These are phyloP conservation scores for Rosa rugosa DNA, from an alignment of 306 rosid genomes.

Conservation along the genomic window DNA sequence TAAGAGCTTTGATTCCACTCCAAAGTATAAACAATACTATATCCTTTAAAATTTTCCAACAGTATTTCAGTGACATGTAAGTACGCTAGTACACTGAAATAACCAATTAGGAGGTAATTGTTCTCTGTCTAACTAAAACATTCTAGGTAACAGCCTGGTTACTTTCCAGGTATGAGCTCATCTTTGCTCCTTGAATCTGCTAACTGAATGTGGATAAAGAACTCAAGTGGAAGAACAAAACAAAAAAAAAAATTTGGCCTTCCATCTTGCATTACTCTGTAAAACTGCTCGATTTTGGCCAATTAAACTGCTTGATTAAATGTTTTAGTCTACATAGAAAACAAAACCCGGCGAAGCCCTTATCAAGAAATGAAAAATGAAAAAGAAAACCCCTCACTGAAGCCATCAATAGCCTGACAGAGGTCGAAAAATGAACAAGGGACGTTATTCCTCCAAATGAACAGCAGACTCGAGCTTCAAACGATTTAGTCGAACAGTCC, in stretches of 20 bases:
- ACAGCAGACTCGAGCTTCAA: conserved; percentile 65
- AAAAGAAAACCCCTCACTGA: neutral
- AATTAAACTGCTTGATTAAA: neutral
- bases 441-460: conserved; percentile 43
- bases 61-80: too few relatives aligned
- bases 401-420: neutral
- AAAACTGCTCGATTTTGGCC: neutral
- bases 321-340: neutral
- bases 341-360: neutral
- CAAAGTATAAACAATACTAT: too few relatives aligned
- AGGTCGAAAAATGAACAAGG: neutral
- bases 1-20: too few relatives aligned
- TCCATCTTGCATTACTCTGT: neutral
- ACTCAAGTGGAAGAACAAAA: neutral
- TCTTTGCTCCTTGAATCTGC: neutral
- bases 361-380: neutral
- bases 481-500: conserved; percentile 78
- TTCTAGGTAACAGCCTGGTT: too few relatives aligned
- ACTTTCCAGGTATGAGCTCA: neutral
- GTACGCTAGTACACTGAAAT: too few relatives aligned
- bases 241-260: too few relatives aligned
- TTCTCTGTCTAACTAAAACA: neutral
- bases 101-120: too few relatives aligned
- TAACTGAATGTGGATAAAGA: neutral
- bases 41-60: too few relatives aligned